phyloP scores from a whole-genome alignment of 148 eudicot genomes.

The Rhododendron ovatum region DNA sequence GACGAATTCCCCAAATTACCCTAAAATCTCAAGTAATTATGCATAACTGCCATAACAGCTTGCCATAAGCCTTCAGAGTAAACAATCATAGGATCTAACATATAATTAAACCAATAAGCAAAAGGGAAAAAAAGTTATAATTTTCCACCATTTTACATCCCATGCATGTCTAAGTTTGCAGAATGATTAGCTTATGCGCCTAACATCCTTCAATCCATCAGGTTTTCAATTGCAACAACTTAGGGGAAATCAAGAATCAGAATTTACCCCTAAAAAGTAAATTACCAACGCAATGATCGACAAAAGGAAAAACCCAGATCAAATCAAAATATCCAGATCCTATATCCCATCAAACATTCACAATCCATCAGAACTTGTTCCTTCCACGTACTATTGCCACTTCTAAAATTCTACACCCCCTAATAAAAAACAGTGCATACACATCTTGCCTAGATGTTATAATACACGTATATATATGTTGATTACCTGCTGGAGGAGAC shows the following conservation, averaged over 20 bases:
- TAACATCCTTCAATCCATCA: neutral
- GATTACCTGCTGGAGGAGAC: constrained; percentile 62
- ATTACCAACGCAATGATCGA: too few relatives aligned
- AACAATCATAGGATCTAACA: neutral
- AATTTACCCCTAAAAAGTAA: neutral
- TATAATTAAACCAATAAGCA: neutral
- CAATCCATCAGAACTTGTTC: neutral
- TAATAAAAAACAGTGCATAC: neutral
- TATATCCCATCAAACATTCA: neutral
- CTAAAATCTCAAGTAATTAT: neutral
- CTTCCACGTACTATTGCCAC: neutral
- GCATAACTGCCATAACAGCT: too few relatives aligned
- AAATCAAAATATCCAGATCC: constrained; percentile 5
- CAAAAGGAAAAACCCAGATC: constrained; percentile 2
- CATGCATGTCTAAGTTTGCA: neutral
- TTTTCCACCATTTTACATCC: neutral
- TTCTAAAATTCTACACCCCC: neutral
- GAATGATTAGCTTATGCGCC: neutral
- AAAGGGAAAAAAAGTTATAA: neutral
- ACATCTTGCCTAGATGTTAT: neutral
- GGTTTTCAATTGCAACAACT: neutral
- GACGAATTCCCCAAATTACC: neutral
- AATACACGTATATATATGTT: neutral
- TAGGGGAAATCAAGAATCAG: neutral
- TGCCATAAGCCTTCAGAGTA: neutral